A percentile compares a stretch with the other conserved stretches of the same genome.
Evolutionary conservation across 176 grass and related monocot species (phyloP).

Genomic region (Juncus inflexus): DNA sequence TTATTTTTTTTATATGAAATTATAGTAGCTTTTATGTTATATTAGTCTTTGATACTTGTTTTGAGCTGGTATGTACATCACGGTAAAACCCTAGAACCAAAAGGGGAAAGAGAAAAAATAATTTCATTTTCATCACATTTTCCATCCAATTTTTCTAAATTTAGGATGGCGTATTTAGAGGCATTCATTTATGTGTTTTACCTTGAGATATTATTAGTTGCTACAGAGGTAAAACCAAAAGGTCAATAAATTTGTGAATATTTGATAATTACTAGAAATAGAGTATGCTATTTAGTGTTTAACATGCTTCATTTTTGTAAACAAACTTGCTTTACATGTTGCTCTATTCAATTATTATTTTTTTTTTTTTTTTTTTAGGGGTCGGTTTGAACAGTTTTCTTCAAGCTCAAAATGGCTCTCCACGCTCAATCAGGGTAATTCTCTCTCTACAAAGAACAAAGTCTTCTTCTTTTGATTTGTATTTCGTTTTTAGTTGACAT

Average conservation of each 20-base stretch:
- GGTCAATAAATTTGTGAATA: too few relatives aligned
- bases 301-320: constrained; percentile 19
- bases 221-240: too few relatives aligned
- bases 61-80: too few relatives aligned
- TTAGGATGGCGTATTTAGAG: constrained; percentile 17
- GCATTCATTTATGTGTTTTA: constrained; percentile 1
- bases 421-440: constrained; percentile 17
- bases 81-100: background rate
- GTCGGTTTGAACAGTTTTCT: constrained; percentile 18
- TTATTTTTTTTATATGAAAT: constrained; percentile 13
- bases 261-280: too few relatives aligned
- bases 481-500: background rate
- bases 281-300: background rate
- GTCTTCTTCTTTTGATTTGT: background rate
- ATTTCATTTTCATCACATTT: background rate
- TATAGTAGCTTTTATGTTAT: background rate
- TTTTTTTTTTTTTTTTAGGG: constrained; percentile 11
- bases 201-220: background rate
- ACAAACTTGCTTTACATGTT: background rate
- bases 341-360: background rate
- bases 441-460: background rate
- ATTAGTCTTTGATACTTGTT: background rate
- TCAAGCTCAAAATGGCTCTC: constrained; percentile 17
- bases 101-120: constrained; percentile 8
- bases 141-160: constrained; percentile 4